Base-by-base conservation (phyloP, 2,329 filamentous ascomycete species). In the Colletotrichum endophyticum region DNA sequence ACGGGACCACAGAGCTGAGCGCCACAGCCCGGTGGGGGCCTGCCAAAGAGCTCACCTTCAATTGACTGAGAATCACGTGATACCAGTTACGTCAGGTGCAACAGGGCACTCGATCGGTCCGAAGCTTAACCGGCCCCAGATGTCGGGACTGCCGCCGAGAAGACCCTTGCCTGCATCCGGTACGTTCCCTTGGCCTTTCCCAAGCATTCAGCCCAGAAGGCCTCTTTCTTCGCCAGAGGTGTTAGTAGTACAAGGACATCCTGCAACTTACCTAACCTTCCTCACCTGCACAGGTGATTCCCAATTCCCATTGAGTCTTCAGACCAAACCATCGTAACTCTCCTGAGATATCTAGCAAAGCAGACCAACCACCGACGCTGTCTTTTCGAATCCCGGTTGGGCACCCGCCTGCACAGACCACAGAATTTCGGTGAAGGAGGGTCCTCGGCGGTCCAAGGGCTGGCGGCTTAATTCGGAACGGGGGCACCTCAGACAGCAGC, bases 391-490 rank as follows among this genome's bases (percentile, higher is more conserved):
- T 64, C 44, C 53, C 32, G 22, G 34, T 34, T 39, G 59, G 8
- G 25, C 30, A 27, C 19, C 22, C 57, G 57, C 44, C 71, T 64
- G 74, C 74, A 76, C 74, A 70, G 70, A 72, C 71, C 49, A 62
- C 19, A 75, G 49, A 74, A 53, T 32, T 69, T 70, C 59, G 49
- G 64, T 32, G 66, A 63, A 63, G 32, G 67, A 72, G 66, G 61
- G 63, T 69, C 66, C 63, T 44, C 30, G 49, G 71, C 62, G 22
- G 36, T 63, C 44, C 62, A 69, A 36, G 49, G 61, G 34, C 22
- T 64, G 61, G 30, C 75, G 75, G 75, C 75, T 77, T 63, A 76
- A 75, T 75, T 68, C 75, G 72, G 75, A 77, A 77, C 76, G 61
- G 70, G 56, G 64, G 36, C 69, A 66, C 36, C 63, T 76, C 76